phyloP scores from a whole-genome alignment of 441 rosid species.

The Melastoma candidum region DNA sequence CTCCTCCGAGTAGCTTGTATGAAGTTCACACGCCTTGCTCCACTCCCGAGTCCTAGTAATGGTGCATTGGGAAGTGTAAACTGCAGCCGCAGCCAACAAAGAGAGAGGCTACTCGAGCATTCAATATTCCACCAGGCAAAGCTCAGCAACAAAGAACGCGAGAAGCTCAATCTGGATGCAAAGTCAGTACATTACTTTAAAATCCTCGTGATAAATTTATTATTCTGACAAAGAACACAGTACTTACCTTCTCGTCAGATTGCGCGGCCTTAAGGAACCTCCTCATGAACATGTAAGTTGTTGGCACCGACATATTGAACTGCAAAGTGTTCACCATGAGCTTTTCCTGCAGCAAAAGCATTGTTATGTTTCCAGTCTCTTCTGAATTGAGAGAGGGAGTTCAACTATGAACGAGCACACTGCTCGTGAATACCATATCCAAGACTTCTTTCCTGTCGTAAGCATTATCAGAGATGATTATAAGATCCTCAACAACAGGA shows the following conservation, averaged over 20 bases:
- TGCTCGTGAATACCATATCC: slow-evolving; percentile 50
- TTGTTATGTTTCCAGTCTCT: too few relatives aligned
- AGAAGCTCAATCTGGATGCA: slow-evolving; percentile 61
- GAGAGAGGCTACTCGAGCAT: slow-evolving; percentile 82
- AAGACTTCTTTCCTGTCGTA: slow-evolving; percentile 75
- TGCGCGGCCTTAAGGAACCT: slow-evolving; percentile 84
- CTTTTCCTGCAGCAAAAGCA: slow-evolving; percentile 47
- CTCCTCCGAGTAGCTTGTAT: slow-evolving; percentile 55
- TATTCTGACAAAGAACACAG: not conserved
- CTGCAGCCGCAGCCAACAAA: slow-evolving; percentile 74
- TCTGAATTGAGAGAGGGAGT: too few relatives aligned
- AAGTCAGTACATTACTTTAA: not conserved
- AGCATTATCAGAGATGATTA: slow-evolving; percentile 84
- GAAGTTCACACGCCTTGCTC: slow-evolving; percentile 64
- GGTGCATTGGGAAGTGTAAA: slow-evolving; percentile 70
- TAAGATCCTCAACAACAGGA: slow-evolving; percentile 88
- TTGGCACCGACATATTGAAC: slow-evolving; percentile 73
- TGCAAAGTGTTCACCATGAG: slow-evolving; percentile 64
- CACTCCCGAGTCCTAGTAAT: slow-evolving; percentile 43
- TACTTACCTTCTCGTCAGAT: slow-evolving; percentile 60
- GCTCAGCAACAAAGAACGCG: slow-evolving; percentile 71
- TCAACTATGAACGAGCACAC: too few relatives aligned
- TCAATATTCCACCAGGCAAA: slow-evolving; percentile 70
- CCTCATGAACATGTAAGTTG: slow-evolving; percentile 78
- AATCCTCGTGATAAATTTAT: not conserved